Base-by-base conservation (phyloP, 2,329 filamentous ascomycete genomes). In the Stagonosporopsis vannaccii region DNA sequence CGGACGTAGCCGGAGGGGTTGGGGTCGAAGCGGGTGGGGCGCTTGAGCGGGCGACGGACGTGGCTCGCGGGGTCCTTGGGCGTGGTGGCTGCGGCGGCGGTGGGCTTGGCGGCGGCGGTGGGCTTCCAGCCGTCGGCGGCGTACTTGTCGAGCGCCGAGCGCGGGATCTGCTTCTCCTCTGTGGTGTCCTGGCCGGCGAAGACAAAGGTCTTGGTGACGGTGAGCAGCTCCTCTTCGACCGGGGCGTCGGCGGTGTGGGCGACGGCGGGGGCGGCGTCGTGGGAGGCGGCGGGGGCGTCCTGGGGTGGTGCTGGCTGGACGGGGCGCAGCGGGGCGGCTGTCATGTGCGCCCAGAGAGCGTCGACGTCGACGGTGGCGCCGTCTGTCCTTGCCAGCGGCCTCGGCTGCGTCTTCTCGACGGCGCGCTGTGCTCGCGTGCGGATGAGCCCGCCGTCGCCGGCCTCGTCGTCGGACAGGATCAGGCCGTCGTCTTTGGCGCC, bases 371-470 rank as follows among this genome's bases (percentile, higher is more conserved):
- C 78, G 2, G 89, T 91, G 22, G 89, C 84, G 0, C 85, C 85
- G 0, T 84, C 86, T 0, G 77, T 82, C 39, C 77, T 81, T 1
- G 80, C 78, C 2, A 82, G 77, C 11, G 81, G 77, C 58, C 82
- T 84, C 48, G 81, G 80, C 68, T 89, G 86, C 58, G 81, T 83
- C 57, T 78, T 85, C 84, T 90, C 88, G 41, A 79, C 80, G 17
- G 87, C 87, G 57, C 88, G 82, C 77, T 90, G 89, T 46, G 87
- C 84, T 56, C 90, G 82, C 43, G 90, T 92, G 79, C 90, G 91
- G 75, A 92, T 80, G 60, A 91, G 75, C 0, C 85, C 85, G 9
- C 86, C 87, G 51, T 78, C 77, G 8, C 75, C 77, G 51, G 85
- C 85, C 28, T 82, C 84, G 20, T 75, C 72, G 7, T 67, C 71